Conservation (phyloP, 371 early-diverging fungal genomes). For the Chytridiales sp. region DNA sequence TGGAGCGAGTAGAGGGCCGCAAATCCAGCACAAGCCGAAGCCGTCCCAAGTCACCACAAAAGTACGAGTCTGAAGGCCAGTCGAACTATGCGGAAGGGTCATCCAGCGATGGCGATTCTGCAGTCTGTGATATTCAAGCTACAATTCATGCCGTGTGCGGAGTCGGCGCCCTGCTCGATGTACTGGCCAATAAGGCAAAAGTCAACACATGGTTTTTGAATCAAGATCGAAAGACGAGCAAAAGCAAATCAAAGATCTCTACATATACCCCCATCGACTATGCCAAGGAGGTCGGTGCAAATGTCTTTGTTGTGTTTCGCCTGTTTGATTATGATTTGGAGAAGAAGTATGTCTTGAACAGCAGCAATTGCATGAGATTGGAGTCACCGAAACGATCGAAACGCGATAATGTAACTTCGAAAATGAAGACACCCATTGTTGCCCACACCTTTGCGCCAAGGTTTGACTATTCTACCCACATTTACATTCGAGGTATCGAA, state of each 20-base stretch:
- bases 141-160: background rate
- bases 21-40: no score
- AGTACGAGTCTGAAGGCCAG: background rate
- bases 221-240: background rate
- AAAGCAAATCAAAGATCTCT: background rate
- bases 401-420: no score
- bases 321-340: conserved; percentile 1
- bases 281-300: conserved; percentile 17
- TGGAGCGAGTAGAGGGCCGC: background rate
- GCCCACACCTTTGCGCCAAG: conserved; percentile 32
- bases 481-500: conserved; percentile 25
- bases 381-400: background rate
- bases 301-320: conserved; percentile 15
- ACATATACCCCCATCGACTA: conserved; percentile 14
- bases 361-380: background rate
- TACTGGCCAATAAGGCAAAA: background rate
- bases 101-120: background rate
- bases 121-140: background rate
- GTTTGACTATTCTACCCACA: conserved; percentile 14
- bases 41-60: no score
- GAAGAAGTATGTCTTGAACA: conserved; percentile 6
- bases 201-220: background rate
- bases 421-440: conserved; percentile 19
- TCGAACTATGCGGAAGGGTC: background rate
- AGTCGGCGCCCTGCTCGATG: background rate